Evolutionary conservation across 257 asterid species (phyloP), one percentile per base, ranked within the genome.

Genomic region (Echites panduratus): DNA sequence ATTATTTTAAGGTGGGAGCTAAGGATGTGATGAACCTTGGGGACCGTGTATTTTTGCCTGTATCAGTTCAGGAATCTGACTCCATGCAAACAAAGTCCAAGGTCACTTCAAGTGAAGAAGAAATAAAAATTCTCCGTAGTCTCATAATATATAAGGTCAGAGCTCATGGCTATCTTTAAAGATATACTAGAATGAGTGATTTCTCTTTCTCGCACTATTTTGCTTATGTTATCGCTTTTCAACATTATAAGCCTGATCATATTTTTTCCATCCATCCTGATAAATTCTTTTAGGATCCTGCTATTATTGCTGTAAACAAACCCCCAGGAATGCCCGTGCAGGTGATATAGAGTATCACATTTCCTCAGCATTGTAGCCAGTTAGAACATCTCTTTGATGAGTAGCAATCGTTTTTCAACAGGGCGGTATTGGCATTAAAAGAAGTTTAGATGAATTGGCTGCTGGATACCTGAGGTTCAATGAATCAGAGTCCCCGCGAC

Each of bases 291-390:
- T 81, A 91, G 97, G 98, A 94, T 82, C 79, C 84, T 59, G 90
- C 94, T 9, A 81, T 91, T 73, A 80, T 94, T 80, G 96, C 79
- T 75, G 76, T 89, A 82, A 94, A 94, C 74, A 94, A 94, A 85
- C 99, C 97, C 0, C 93, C 91, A 56, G 96, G 98, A 80, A 85
- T 94, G 87, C 93, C 98, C 52, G 99, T 94, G 64, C 99, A 94
- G 96, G 97, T 94, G 70, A 58, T 47, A 20, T n/a, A 1, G 9
- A 29, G 49, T 57, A 50, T 61, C 72, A 24, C 41, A 45, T 68
- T 68, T 70, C 52, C 72, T 70, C 6, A 62, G 32, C 70, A 71
- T 58, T 79, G 77, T 80, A 69, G 68, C 59, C 53, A 24, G 48
- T 74, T 68, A 4, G 53, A 22, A 61, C 16, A 62, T 61, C 53